Evolutionary conservation across 2,329 filamentous ascomycete genomes (phyloP), one percentile per base, ranked within the genome.

Genomic region (Myriosclerotinia duriaeana): DNA sequence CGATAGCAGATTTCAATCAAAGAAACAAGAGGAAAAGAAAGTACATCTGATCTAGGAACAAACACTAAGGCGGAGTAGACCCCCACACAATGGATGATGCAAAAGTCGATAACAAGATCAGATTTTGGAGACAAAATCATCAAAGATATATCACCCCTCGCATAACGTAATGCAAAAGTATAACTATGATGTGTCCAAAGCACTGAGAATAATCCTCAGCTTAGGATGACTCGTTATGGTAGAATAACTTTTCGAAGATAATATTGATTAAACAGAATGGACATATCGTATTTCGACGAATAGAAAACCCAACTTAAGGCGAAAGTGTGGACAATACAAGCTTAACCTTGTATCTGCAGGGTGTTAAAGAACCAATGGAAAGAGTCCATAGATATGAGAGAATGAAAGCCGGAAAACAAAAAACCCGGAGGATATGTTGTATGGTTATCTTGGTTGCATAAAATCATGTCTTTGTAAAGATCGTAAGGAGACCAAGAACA

Each of bases 161-260:
- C 64, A 68, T 69, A 71, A 70, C 68, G 60, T 61, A 70, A 69
- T 72, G 81, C 82, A 84, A 84, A 84, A 84, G 80, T 78, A 80
- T 85, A 85, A 85, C 77, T 81, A 85, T 85, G 78, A 84, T 82
- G 80, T 85, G 82, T 86, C 84, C 84, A 86, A 86, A 80, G 79
- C 81, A 80, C 82, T 79, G 79, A 75, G 79, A 79, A 80, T 79
- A 77, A 78, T 77, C 75, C 76, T 77, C 77, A 79, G 80, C 77
- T 80, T 86, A 86, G 83, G 82, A 85, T 86, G 82, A 83, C 78
- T 78, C 78, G 80, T 82, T 80, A 84, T 76, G 71, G 72, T 75
- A 71, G 65, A 74, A 71, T 77, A 76, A 70, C 67, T 76, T 73
- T 72, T 69, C 66, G 69, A 68, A 73, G 74, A 75, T 77, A 68